Conservation (phyloP, 441 rosid genomes). For the Metrosideros polymorpha region DNA sequence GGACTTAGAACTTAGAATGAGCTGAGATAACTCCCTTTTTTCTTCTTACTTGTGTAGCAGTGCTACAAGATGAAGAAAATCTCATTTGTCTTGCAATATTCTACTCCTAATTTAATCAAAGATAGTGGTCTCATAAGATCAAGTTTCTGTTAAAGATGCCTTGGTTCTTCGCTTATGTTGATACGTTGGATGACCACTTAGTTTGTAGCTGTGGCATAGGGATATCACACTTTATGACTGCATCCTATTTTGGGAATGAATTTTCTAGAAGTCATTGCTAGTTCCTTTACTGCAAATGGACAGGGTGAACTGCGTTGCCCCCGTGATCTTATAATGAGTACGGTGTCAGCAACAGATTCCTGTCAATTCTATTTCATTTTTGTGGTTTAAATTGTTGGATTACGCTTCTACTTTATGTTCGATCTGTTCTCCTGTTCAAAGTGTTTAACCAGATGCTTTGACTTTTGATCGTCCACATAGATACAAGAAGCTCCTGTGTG, state of each 20-base stretch:
- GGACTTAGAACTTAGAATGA: not conserved
- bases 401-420: not conserved
- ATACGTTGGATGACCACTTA: not conserved
- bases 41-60: not conserved
- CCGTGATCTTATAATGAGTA: not conserved
- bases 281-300: not conserved
- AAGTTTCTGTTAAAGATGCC: not conserved
- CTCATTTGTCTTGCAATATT: not conserved
- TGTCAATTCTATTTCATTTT: not conserved
- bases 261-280: not conserved
- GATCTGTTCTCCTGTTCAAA: not conserved
- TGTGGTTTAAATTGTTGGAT: not conserved
- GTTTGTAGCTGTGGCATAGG: not conserved
- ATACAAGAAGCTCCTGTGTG: slow-evolving; percentile 93
- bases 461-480: slow-evolving; percentile 29
- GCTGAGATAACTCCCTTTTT: not conserved
- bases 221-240: not conserved
- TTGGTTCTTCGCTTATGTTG: not conserved
- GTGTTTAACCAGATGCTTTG: slow-evolving; percentile 6
- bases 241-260: not conserved
- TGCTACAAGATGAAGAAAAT: not conserved
- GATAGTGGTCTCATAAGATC: not conserved
- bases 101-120: not conserved
- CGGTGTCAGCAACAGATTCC: not conserved
- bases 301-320: not conserved